Base-by-base conservation (phyloP, 768 basidiomycete genomes). In the Holtermannia corniformis region DNA sequence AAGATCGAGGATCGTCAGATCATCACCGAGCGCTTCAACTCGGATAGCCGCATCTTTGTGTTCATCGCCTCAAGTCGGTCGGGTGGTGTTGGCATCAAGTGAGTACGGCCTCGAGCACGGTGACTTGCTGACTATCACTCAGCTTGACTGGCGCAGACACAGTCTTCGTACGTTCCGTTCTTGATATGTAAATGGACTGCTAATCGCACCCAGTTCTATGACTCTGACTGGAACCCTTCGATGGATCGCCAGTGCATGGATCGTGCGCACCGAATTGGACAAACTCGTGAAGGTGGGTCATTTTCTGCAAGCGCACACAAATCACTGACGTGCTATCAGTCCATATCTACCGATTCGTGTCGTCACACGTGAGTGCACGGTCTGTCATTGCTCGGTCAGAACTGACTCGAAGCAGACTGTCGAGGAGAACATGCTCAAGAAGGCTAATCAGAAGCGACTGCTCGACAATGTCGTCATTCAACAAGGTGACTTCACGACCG, bases 361-460 rank as follows among this genome's bases (percentile, higher is more conserved):
- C 58, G 2, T 63, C 66, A 43, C 70, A 62, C 50, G 64, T 62
- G 16, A 22, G 41, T 41, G 5, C 19, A 27, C 5, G 22, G 19
- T 23, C 25, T 25, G 26, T 37, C 27, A n/a, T 52, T 44, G 20
- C 20, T 16, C 24, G 10, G 13, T 24, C 3, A 10, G 13, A 1
- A 10, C 47, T 47, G 49, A 51, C 44, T 87, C 87, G 10, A 77
- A 81, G 54, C 80, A 86, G 72, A 92, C 92, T 0, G 89, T 97
- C 26, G 92, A 97, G 72, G 92, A 96, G 73, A 88, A 90, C 48
- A 86, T 97, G 81, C 80, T 97, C 26, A 84, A 84, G 57, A 95
- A 93, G 70, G 92, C 92, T n/a, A 92, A 97, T 62, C 92, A 97
- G 75, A 97, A 97, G 72, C 84, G 91, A 47, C 82, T 85, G 7